These are phyloP conservation scores for Telopea speciosissima DNA, from an alignment of 177 flowering plant species.

Conservation along the genomic window DNA sequence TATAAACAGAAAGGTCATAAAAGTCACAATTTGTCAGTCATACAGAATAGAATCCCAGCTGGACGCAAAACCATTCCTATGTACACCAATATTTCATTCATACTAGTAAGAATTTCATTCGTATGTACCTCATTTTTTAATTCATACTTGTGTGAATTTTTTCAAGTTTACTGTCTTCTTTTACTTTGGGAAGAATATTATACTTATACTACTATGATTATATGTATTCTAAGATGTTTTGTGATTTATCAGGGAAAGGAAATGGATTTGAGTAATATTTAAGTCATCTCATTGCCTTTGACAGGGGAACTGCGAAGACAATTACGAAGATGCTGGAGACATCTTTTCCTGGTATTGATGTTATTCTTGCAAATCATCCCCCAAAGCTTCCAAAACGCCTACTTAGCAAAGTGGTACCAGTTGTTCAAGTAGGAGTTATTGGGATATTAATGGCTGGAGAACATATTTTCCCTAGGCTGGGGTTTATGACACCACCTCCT, in stretches of 20 bases:
- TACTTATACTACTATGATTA: too few species aligned
- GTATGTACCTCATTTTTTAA: not conserved
- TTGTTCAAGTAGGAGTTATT: slow-evolving; percentile 63
- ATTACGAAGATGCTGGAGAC: slow-evolving; percentile 79
- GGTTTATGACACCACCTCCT: slow-evolving; percentile 64
- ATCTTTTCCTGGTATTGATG: slow-evolving; percentile 69
- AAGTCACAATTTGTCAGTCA: too few species aligned
- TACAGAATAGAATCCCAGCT: too few species aligned
- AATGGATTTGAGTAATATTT: not conserved
- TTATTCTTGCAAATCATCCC: slow-evolving; percentile 73
- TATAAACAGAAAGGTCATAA: too few species aligned
- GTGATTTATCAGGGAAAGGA: not conserved
- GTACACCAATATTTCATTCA: not conserved
- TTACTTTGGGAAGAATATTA: too few species aligned
- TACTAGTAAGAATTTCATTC: not conserved
- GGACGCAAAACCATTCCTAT: not conserved
- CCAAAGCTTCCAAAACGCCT: slow-evolving; percentile 80
- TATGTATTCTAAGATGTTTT: too few species aligned
- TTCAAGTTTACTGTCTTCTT: too few species aligned
- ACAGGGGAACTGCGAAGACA: slow-evolving; percentile 79
- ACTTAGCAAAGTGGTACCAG: slow-evolving; percentile 67
- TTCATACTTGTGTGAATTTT: not conserved
- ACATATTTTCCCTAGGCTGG: slow-evolving; percentile 80
- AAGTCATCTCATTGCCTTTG: slow-evolving; percentile 8
- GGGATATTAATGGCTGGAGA: slow-evolving; percentile 76